Evolutionary conservation across 306 rosid species (phyloP), one percentile per base, ranked within the genome.

Genomic region (Vigna hirtella): DNA sequence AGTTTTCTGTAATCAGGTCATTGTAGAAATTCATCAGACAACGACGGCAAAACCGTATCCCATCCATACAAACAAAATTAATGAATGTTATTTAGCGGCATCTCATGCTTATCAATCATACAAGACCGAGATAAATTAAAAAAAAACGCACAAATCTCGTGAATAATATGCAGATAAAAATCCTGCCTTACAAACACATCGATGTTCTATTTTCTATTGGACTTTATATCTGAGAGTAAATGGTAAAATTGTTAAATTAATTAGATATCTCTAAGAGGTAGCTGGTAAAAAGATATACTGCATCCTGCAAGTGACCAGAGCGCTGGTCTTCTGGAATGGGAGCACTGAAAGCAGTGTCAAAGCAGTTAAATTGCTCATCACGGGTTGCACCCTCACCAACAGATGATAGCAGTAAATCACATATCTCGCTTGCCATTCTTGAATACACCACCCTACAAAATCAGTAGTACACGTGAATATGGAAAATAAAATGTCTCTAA

Each of bases 251-350:
- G 65, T 66, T 55, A 55, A 57, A 69, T 81, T 87, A 91, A 5
- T 89, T 65, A 13, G 97, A 80, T 74, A 85, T 75, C 89, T 95
- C 98, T 0, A 98, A 88, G 64, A 95, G 89, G 73, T 78, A 87
- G 84, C 96, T 85, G 53, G 97, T 91, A 84, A 91, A 95, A 52
- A 90, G 88, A 67, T 89, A 86, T 28, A 81, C 89, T 7, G 98
- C 95, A 74, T 88, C 97, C 78, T 92, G 98, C 86, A 95, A 77
- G 86, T 87, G 93, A 81, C 87, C 83, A 1, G 98, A 86, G 52
- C 93, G 94, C 18, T 82, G 80, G 81, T 95, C 98, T 73, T 92
- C 93, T 5, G 94, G 93, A 81, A 92, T 81, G 17, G 98, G 98
- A 70, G 98, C 96, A 9, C 65, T 68, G 77, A 82, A 91, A 42